Evolutionary conservation across 2,329 filamentous ascomycete genomes (phyloP).

Genomic region (Cladosporium halotolerans): DNA sequence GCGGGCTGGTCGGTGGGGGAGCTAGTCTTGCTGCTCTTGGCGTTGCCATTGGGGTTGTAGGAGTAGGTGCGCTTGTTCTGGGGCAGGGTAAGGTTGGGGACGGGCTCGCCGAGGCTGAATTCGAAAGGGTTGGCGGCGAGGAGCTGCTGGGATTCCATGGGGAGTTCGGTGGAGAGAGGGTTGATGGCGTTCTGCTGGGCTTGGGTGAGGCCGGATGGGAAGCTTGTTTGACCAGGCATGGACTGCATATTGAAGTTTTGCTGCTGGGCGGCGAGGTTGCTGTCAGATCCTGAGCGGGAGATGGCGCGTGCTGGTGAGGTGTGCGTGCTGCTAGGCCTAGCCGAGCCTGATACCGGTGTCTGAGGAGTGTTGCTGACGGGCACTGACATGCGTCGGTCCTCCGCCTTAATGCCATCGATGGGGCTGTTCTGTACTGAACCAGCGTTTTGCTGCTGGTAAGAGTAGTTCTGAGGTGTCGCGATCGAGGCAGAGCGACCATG

Average conservation of each 20-base stretch:
- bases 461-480: conserved; percentile 33
- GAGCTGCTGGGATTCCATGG: conserved; percentile 49
- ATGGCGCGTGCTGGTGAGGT: conserved; percentile 17
- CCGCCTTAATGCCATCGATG: conserved; percentile 12
- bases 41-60: conserved; percentile 38
- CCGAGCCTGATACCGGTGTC: conserved; percentile 19
- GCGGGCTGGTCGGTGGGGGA: conserved; percentile 24
- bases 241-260: conserved; percentile 13
- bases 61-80: conserved; percentile 31
- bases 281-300: conserved; percentile 20
- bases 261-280: conserved; percentile 16
- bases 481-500: conserved; percentile 43
- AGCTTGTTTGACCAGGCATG: conserved; percentile 16
- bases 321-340: conserved; percentile 18
- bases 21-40: conserved; percentile 24
- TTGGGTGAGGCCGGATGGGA: conserved; percentile 7
- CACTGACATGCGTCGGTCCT: conserved; percentile 39
- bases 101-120: conserved; percentile 40
- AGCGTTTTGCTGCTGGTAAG: conserved; percentile 24
- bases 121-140: conserved; percentile 39
- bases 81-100: conserved; percentile 19
- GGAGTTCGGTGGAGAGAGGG: conserved; percentile 46
- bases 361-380: conserved; percentile 26
- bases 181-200: background rate
- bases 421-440: conserved; percentile 7